phyloP scores from a whole-genome alignment of 129 eudicot species.

The Tagetes patula region DNA sequence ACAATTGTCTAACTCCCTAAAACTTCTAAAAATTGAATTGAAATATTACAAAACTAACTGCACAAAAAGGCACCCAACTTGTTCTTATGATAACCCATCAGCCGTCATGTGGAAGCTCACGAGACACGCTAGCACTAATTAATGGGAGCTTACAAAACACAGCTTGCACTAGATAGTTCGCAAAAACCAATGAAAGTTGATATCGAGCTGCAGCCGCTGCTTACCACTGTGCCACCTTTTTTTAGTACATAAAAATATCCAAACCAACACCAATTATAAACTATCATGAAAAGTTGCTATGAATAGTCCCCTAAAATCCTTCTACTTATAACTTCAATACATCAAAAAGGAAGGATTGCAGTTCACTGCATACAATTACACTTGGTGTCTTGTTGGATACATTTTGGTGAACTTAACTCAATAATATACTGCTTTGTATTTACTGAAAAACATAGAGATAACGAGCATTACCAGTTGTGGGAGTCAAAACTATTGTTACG shows the following conservation, averaged over 20 bases:
- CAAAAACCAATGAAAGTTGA: background rate
- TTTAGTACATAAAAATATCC: background rate
- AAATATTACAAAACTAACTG: background rate
- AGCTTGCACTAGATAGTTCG: background rate
- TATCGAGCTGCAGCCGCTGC: background rate
- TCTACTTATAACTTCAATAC: background rate
- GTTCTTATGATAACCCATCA: background rate
- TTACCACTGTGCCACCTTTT: background rate
- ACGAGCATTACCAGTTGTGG: conserved; percentile 61
- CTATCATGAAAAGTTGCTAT: background rate
- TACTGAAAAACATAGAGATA: background rate
- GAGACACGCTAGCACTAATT: background rate
- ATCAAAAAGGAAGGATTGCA: too few relatives aligned
- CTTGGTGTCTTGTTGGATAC: background rate
- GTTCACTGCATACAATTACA: background rate
- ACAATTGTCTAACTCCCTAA: too few relatives aligned
- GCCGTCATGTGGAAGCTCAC: background rate
- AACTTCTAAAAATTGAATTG: too few relatives aligned
- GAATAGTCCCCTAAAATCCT: background rate
- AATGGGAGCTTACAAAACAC: background rate
- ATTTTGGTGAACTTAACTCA: background rate
- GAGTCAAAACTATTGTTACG: conserved; percentile 95
- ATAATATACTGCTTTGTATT: background rate
- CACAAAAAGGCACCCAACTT: background rate
- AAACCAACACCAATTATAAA: background rate